Percentiles rank a stretch among this genome's conserved stretches.
These are phyloP conservation scores for Xerocomellus chrysenteron DNA, from an alignment of 768 basidiomycete genomes.

Conservation along the genomic window DNA sequence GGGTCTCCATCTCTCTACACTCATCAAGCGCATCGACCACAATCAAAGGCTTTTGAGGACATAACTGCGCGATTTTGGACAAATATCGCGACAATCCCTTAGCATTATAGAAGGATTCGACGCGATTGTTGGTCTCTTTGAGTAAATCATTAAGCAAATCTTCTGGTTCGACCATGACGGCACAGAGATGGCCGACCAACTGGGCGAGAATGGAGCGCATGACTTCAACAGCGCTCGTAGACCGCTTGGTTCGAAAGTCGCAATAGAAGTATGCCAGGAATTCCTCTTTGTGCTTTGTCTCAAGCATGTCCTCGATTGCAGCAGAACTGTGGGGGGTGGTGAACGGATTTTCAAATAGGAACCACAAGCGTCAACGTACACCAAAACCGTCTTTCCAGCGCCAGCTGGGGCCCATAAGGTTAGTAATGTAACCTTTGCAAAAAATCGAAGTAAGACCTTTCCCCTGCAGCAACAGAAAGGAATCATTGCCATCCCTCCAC, in stretches of 20 bases:
- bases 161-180: not conserved
- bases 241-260: constrained; percentile 6
- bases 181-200: not conserved
- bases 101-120: not conserved
- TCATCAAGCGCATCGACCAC: constrained; percentile 22
- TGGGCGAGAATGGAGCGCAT: constrained; percentile 15
- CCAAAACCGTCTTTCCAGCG: not conserved
- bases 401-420: not conserved
- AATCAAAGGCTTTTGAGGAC: not conserved
- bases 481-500: not conserved
- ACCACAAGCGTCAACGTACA: not conserved
- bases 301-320: not conserved
- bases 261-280: constrained; percentile 15
- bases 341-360: not conserved
- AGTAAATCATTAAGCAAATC: not conserved
- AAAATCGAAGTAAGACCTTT: constrained; percentile 6
- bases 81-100: not conserved
- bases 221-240: constrained; percentile 6
- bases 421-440: not conserved
- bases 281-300: not conserved
- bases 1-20: constrained; percentile 4
- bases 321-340: not conserved
- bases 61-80: not conserved
- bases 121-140: not conserved
- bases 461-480: constrained; percentile 15